Evolutionary conservation across 2,329 filamentous ascomycete species (phyloP).

Genomic region (Phyllosticta citrichinensis): DNA sequence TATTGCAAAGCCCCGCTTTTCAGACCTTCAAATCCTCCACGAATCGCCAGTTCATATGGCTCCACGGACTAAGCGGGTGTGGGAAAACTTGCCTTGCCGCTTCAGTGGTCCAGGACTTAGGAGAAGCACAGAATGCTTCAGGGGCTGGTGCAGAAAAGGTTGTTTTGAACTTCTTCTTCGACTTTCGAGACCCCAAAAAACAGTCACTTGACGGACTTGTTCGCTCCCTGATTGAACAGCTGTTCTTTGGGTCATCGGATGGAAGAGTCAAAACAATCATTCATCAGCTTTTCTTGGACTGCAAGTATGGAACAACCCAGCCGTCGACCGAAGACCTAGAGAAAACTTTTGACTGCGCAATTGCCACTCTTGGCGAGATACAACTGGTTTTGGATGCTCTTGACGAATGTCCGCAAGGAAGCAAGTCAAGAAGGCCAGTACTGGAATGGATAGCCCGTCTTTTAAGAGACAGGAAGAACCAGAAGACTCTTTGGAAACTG

Average conservation of each 20-base stretch:
- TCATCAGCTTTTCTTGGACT: background rate
- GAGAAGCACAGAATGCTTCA: background rate
- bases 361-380: background rate
- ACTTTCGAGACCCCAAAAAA: background rate
- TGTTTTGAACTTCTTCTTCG: background rate
- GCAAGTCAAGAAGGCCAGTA: background rate
- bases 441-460: background rate
- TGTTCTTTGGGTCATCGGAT: background rate
- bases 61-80: background rate
- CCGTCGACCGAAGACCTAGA: background rate
- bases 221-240: background rate
- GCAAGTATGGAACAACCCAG: background rate
- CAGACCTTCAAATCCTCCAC: background rate
- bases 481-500: background rate
- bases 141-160: background rate
- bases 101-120: background rate
- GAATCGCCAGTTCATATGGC: background rate
- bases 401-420: background rate
- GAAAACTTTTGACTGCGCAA: background rate
- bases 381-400: background rate
- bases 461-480: background rate
- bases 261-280: background rate
- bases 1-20: background rate
- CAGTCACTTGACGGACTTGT: background rate
- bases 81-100: background rate